These are phyloP conservation scores for Calonectria ilicicola DNA, from an alignment of 2,329 filamentous ascomycete species.

Conservation along the genomic window DNA sequence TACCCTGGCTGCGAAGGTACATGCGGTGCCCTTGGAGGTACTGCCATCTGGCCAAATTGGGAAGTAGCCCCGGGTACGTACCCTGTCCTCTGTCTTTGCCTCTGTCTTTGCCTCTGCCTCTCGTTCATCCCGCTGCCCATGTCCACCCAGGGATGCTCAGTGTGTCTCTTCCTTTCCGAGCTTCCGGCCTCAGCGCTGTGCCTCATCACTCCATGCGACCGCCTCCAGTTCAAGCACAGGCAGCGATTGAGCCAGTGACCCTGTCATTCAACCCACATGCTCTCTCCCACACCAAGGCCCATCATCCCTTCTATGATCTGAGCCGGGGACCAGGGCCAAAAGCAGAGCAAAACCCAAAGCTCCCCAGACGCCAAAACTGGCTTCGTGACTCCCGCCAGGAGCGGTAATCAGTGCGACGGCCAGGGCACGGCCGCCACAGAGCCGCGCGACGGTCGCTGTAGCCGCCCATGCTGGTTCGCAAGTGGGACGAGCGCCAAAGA, in stretches of 20 bases:
- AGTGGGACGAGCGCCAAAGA: constrained; percentile 14
- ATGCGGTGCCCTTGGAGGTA: constrained; percentile 19
- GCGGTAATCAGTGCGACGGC: constrained; percentile 43
- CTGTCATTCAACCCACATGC: constrained; percentile 5
- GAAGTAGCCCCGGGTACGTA: constrained; percentile 23
- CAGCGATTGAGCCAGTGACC: not conserved
- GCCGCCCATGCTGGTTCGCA: constrained; percentile 19
- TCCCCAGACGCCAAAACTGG: constrained; percentile 30
- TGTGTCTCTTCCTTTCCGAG: constrained; percentile 18
- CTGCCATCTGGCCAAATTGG: constrained; percentile 20
- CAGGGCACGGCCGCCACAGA: constrained; percentile 9
- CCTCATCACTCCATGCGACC: constrained; percentile 21
- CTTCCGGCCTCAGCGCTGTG: constrained; percentile 25
- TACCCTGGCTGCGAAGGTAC: constrained; percentile 22
- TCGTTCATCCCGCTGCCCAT: not conserved
- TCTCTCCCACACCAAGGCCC: not conserved
- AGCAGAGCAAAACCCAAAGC: not conserved
- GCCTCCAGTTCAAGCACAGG: constrained; percentile 1
- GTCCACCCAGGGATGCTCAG: not conserved
- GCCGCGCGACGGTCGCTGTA: constrained; percentile 37
- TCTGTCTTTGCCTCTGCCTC: not conserved
- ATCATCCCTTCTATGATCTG: not conserved
- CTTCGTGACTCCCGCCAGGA: constrained; percentile 28
- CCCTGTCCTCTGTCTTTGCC: not conserved
- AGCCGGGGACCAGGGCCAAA: not conserved